These are phyloP conservation scores for Nannizzia gypsea DNA, from an alignment of 2,329 filamentous ascomycete species.

Conservation along the genomic window DNA sequence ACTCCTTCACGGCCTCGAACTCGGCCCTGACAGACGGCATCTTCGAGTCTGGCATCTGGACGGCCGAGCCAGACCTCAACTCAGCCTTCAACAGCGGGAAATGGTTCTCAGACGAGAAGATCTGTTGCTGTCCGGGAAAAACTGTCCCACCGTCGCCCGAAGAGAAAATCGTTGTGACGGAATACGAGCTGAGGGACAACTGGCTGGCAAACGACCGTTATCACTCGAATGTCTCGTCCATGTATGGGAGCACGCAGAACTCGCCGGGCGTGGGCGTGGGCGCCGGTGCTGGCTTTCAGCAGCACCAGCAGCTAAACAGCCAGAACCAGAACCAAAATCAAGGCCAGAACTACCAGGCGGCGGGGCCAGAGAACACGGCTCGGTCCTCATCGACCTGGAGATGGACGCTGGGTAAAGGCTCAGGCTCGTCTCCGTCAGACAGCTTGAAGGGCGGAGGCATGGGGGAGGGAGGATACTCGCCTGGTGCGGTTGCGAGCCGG, in stretches of 20 bases:
- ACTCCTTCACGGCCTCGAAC: slow-evolving; percentile 23
- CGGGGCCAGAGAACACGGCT: not conserved
- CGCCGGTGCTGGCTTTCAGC: not conserved
- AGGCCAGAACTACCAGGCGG: too few relatives aligned
- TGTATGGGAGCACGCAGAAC: not conserved
- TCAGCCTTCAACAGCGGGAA: not conserved
- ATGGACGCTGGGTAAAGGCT: slow-evolving; percentile 11
- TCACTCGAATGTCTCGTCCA: not conserved
- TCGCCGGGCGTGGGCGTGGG: not conserved
- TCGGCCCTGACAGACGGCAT: slow-evolving; percentile 21
- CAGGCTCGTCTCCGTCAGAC: not conserved
- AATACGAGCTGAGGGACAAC: slow-evolving; percentile 1
- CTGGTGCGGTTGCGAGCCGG: not conserved
- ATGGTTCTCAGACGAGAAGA: slow-evolving; percentile 4
- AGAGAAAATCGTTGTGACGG: slow-evolving; percentile 1
- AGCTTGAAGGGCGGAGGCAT: not conserved
- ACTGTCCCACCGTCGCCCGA: slow-evolving; percentile 2
- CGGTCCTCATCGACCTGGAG: slow-evolving; percentile 15
- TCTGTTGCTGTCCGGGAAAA: not conserved
- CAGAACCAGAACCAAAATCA: not conserved
- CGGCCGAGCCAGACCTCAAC: slow-evolving; percentile 9
- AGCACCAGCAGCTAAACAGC: not conserved
- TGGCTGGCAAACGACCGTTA: not conserved
- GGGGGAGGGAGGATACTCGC: not conserved
- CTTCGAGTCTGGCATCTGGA: slow-evolving; percentile 17